Evolutionary conservation across 345 rosid genomes (phyloP), one percentile per base, ranked within the genome.

Genomic region (Stellera chamaejasme): DNA sequence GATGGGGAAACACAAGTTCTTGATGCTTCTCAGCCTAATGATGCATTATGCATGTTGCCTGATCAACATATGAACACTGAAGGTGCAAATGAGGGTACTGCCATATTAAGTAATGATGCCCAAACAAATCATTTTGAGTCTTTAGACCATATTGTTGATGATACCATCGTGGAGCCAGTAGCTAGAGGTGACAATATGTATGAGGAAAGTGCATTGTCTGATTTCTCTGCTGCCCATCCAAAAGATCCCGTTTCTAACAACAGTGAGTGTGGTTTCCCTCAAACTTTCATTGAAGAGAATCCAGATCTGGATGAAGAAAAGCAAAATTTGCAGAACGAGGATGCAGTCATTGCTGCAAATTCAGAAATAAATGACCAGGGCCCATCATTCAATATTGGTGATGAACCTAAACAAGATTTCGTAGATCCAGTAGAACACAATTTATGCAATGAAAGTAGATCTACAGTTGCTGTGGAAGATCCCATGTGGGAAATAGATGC

Each of bases 181-280:
- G 65, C 49, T 49, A 59, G 60, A 44, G 78, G 70, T 52, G 72
- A 62, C 28, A 42, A 57, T 72, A 60, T 66, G 45, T 57, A 26
- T 48, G 79, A 78, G 62, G 79, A 78, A 69, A 66, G 58, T 55
- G 66, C 62, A 56, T 58, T 68, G 46, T 63, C 59, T 63, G 78
- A 69, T 39, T 57, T 54, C 23, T n/a, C 50, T 39, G 67, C 39
- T 13, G 78, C 69, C 59, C 74, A 53, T 62, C 56, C 48, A 54
- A 73, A 74, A 41, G 49, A 48, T 60, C 49, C 6, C 15, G 57
- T 61, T 60, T 72, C 52, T 64, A 46, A 51, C 51, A 67, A 66
- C 44, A 55, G 58, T 63, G 63, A 55, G 39, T 45, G 58, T 47
- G 41, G 61, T 53, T 69, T 69, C 45, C 44, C 56, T 47, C 77